Evolutionary conservation across 2,329 filamentous ascomycete species (phyloP), one percentile per base, ranked within the genome.

Genomic region (Fusarium nematophilum): DNA sequence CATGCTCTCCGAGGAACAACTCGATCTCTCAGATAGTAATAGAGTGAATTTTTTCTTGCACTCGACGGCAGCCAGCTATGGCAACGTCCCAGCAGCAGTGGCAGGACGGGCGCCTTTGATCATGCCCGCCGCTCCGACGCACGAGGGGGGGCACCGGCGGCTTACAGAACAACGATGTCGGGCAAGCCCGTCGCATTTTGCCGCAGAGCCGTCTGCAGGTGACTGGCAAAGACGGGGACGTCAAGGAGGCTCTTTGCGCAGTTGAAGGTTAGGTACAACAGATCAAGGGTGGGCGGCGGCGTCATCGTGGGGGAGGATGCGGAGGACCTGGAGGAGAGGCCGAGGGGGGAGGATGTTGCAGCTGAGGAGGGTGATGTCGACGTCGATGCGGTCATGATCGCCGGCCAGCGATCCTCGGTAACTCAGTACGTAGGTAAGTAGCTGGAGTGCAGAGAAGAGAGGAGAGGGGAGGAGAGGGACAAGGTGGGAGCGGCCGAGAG

Each of bases 211-310:
- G 75, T 73, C 70, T 90, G 86, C 64, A 97, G 79, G 69, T 93
- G 88, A 9, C 84, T 78, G 11, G 90, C 88, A 68, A 97, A 92
- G 45, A 86, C 81, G 30, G 87, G 79, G 17, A 87, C 80, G 65
- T 93, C 83, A 69, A 97, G 86, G 8, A 87, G 76, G 48, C 82
- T 82, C 65, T 91, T 90, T 26, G 85, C 94, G 70, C 92, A 96
- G 73, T 98, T 98, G 80, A 95, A 97, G 9, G 93, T 96, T 48
- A 97, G 76, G 60, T 96, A 83, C 69, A 96, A 89, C 51, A 93
- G 77, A 68, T 89, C 86, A 50, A 96, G 80, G 31, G 81, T 77
- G 34, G 43, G 81, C 76, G 37, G 82, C 80, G 44, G 74, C 48
- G 76, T 70, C 78, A 73, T 74, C 57, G 52, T 60, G 57, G 45